phyloP scores from a whole-genome alignment of 2,329 filamentous ascomycete species.

The Rhynchosporium agropyri region DNA sequence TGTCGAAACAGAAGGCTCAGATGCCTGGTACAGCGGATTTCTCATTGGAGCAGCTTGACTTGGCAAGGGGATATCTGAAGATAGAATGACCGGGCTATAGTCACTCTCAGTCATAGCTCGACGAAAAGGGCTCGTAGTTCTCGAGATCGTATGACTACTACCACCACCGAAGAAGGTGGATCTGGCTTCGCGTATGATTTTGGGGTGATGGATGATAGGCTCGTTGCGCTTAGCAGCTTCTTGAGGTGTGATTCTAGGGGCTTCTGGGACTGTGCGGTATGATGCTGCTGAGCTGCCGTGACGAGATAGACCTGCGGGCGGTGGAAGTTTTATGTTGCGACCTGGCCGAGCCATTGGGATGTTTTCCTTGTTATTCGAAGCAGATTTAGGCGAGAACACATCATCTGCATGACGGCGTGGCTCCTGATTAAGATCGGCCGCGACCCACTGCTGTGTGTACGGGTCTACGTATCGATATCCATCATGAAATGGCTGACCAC shows the following conservation, averaged over 20 bases:
- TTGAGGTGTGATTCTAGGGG: slow-evolving; percentile 34
- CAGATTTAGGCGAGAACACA: slow-evolving; percentile 33
- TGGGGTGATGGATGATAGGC: slow-evolving; percentile 35
- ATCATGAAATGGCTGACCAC: slow-evolving; percentile 23
- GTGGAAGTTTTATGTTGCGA: not conserved
- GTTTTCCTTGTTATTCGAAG: slow-evolving; percentile 26
- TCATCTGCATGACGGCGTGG: slow-evolving; percentile 30
- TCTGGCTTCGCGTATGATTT: slow-evolving; percentile 46
- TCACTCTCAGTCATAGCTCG: slow-evolving; percentile 47
- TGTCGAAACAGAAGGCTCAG: slow-evolving; percentile 3
- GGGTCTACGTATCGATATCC: slow-evolving; percentile 25
- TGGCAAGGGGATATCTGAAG: slow-evolving; percentile 6
- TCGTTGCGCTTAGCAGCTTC: slow-evolving; percentile 38
- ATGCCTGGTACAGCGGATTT: slow-evolving; percentile 25
- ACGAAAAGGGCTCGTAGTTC: slow-evolving; percentile 58
- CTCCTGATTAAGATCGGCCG: slow-evolving; percentile 29
- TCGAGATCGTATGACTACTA: slow-evolving; percentile 54
- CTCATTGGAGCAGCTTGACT: slow-evolving; percentile 5
- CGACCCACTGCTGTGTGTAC: slow-evolving; percentile 34
- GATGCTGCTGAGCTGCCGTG: slow-evolving; percentile 29
- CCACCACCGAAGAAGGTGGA: slow-evolving; percentile 57
- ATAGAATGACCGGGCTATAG: slow-evolving; percentile 19
- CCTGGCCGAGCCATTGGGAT: slow-evolving; percentile 8
- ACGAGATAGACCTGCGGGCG: slow-evolving; percentile 16
- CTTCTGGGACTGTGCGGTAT: slow-evolving; percentile 30